Base-by-base conservation (phyloP, 768 basidiomycete genomes). In the Punctularia strigosozonata region DNA sequence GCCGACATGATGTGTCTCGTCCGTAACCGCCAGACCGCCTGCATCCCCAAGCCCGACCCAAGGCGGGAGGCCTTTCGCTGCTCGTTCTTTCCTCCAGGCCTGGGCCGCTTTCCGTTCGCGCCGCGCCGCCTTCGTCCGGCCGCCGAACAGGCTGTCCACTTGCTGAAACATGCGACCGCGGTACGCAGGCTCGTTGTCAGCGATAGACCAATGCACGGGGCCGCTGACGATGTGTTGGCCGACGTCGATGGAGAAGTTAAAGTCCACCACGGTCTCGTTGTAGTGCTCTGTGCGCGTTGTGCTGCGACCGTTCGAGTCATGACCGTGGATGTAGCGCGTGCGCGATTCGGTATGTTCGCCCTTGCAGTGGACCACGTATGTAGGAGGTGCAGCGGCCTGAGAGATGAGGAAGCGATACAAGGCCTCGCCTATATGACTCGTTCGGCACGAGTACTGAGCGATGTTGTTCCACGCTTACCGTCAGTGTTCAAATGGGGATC, bases 371-470 rank as follows among this genome's bases (percentile, higher is more conserved):
- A 81, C 50, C 25, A 58, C 54, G 43, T 69, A 60, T 17, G 42
- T 54, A 4, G 79, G 80, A 2, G 59, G 62, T 2, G 47, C 56
- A 23, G 48, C 53, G 2, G 77, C 65, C 38, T 79, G 73, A 4
- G 65, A 64, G 18, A 83, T 68, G 14, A 88, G 59, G 55, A 84
- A 88, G 41, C 80, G 73, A 53, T 81, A 84, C 18, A 86, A 65
- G 0, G 77, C 76, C 49, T 80, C 79, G 32, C 80, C 79, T 80
- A 41, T 17, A 2, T 14, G 35, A 5, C 35, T 37, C 15, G 45
- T 15, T 15, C 10, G 26, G 10, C 8, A 28, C 26, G 26, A 8
- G 26, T 28, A 15, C 8, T 28, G 8, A 28, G 26, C 8, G 10
- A 28, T 8, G 26, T 15, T 28, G 10, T 15, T 28, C 15, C 10